Evolutionary conservation across 176 grass and related monocot species (phyloP).

Genomic region (maize (Zea mays)): DNA sequence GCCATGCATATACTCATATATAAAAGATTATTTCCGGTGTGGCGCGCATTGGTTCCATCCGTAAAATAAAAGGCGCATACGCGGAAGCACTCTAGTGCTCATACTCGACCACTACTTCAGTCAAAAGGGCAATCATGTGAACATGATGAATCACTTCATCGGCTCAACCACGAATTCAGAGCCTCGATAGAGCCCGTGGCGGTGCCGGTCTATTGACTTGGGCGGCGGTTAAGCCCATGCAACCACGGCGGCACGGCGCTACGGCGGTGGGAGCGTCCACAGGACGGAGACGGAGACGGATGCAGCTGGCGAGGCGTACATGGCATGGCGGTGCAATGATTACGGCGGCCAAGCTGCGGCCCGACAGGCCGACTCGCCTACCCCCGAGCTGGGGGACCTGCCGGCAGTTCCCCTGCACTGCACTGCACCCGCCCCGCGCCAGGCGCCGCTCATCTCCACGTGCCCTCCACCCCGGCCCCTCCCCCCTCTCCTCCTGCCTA

Average conservation of each 20-base stretch:
- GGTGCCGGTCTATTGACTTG: neutral
- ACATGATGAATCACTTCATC: neutral
- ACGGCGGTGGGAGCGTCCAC: neutral
- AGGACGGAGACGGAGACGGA: neutral
- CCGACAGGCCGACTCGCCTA: conserved; percentile 52
- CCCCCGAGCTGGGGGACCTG: conserved; percentile 74
- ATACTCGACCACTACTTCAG: neutral
- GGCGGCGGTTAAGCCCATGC: conserved; percentile 29
- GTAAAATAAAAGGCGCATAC: too few relatives aligned
- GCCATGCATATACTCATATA: too few relatives aligned
- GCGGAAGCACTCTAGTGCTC: too few relatives aligned
- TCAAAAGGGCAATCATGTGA: conserved; percentile 13
- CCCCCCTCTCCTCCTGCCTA: neutral
- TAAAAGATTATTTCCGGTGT: too few relatives aligned
- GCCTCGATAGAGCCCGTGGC: neutral
- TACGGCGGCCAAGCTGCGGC: conserved; percentile 48
- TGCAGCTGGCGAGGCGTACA: neutral
- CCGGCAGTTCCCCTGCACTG: conserved; percentile 77
- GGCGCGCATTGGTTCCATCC: neutral
- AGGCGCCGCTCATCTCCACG: conserved; percentile 41
- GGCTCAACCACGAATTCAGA: neutral
- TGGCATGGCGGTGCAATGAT: conserved; percentile 52
- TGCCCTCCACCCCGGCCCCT: conserved; percentile 28
- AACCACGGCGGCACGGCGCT: neutral
- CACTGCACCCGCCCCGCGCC: conserved; percentile 31